Evolutionary conservation across 768 basidiomycete genomes (phyloP).

Genomic region (Leccinum variicolor): DNA sequence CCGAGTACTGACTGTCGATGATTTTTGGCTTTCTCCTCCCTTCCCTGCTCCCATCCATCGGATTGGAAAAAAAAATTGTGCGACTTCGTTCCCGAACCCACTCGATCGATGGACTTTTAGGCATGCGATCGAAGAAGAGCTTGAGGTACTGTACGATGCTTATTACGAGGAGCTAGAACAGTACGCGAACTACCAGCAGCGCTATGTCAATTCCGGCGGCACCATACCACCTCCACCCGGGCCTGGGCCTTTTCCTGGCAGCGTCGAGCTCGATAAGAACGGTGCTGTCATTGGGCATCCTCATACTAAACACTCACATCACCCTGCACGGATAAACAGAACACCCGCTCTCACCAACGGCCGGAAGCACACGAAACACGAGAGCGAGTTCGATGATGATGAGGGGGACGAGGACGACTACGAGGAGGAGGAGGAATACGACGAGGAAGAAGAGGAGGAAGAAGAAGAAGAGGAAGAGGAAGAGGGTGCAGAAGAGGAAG

Average conservation of each 20-base stretch:
- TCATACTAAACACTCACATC: conserved; percentile 32
- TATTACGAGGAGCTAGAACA: conserved; percentile 99
- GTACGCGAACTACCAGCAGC: conserved; percentile 98
- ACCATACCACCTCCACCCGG: conserved; percentile 90
- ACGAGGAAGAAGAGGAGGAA: conserved; percentile 59
- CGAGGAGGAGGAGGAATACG: conserved; percentile 55
- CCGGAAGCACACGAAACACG: conserved; percentile 47
- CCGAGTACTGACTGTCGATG: conserved; percentile 20
- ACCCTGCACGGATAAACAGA: conserved; percentile 38
- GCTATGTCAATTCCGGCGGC: conserved; percentile 87
- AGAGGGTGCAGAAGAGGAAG: conserved; percentile 61
- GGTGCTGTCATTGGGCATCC: conserved; percentile 57
- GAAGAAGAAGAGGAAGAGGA: conserved; percentile 73
- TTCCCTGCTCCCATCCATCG: conserved; percentile 16
- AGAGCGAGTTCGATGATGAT: conserved; percentile 66
- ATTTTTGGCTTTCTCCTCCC: conserved; percentile 23
- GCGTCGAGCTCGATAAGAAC: conserved; percentile 93
- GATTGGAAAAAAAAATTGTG: conserved; percentile 15
- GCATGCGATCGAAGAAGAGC: conserved; percentile 98
- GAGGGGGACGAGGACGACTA: conserved; percentile 55
- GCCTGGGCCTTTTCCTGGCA: conserved; percentile 97
- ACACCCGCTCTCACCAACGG: conserved; percentile 33
- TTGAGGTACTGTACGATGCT: conserved; percentile 99
- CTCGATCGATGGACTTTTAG: conserved; percentile 39
- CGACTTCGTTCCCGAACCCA: conserved; percentile 7